These are phyloP conservation scores for Leccinum longicurvipes DNA, from an alignment of 768 basidiomycete species.

Conservation along the genomic window DNA sequence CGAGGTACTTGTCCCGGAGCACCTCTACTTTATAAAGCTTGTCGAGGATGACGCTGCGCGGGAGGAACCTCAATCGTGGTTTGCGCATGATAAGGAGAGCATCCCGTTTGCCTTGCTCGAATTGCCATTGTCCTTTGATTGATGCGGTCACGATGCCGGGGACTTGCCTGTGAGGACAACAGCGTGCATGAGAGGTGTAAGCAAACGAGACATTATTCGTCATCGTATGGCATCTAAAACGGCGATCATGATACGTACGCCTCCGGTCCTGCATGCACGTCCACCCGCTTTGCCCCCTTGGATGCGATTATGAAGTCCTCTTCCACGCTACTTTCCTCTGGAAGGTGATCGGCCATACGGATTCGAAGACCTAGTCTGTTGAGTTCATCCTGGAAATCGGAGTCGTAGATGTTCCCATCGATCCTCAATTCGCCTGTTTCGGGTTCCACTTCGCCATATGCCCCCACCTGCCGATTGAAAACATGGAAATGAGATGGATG, in stretches of 20 bases:
- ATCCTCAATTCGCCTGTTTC: conserved; percentile 30
- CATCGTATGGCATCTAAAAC: background rate
- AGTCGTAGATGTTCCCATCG: conserved; percentile 34
- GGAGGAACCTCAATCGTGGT: conserved; percentile 25
- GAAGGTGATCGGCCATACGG: conserved; percentile 13
- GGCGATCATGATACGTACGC: conserved; percentile 16
- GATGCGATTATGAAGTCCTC: conserved; percentile 24
- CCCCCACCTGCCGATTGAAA: conserved; percentile 28
- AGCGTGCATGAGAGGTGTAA: background rate
- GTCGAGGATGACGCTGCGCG: conserved; percentile 21
- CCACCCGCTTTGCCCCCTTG: conserved; percentile 15
- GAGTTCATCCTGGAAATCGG: conserved; percentile 15
- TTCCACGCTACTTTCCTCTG: conserved; percentile 15
- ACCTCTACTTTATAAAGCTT: conserved; percentile 19
- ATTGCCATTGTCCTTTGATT: conserved; percentile 35
- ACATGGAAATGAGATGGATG: background rate
- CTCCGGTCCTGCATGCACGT: conserved; percentile 12
- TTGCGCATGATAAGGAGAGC: conserved; percentile 36
- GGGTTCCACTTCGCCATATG: conserved; percentile 30
- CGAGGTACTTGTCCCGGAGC: conserved; percentile 32
- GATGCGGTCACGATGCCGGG: conserved; percentile 30
- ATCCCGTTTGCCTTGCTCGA: conserved; percentile 28
- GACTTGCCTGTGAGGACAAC: conserved; percentile 8
- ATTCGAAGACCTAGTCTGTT: background rate
- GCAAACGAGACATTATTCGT: background rate